phyloP scores from a whole-genome alignment of 306 rosid species.

The Leucaena leucocephala region DNA sequence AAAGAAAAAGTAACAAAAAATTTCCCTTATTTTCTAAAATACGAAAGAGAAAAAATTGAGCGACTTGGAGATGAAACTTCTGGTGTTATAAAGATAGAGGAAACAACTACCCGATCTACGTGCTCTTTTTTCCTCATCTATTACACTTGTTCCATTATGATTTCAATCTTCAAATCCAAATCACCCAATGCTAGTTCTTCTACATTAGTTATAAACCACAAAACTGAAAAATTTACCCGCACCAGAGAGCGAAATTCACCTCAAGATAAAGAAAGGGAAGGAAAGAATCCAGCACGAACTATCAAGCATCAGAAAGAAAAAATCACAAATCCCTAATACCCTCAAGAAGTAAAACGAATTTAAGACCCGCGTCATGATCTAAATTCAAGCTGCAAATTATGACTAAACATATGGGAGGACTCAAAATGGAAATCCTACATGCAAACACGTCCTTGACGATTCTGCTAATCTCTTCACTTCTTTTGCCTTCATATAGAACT shows the following conservation, averaged over 20 bases:
- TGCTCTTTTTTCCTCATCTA: neutral
- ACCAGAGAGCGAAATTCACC: conserved; percentile 10
- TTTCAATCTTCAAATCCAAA: neutral
- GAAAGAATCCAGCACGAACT: neutral
- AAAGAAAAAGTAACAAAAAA: too few species aligned
- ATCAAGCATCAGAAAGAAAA: conserved; percentile 15
- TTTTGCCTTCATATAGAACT: conserved; percentile 60
- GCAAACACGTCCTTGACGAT: conserved; percentile 50
- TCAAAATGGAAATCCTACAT: conserved; percentile 75
- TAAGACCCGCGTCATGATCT: neutral
- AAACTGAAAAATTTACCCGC: conserved; percentile 11
- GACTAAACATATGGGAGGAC: conserved; percentile 22
- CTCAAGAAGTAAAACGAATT: neutral
- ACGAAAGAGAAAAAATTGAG: neutral
- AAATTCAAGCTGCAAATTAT: conserved; percentile 26
- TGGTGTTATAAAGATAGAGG: neutral
- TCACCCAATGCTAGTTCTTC: neutral
- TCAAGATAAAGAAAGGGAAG: neutral
- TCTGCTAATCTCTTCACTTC: conserved; percentile 67
- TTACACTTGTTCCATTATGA: neutral
- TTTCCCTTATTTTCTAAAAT: neutral
- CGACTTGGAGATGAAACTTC: conserved; percentile 9
- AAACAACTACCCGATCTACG: neutral
- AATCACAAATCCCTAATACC: neutral
- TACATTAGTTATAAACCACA: neutral